Evolutionary conservation across 2,329 filamentous ascomycete genomes (phyloP).

Genomic region (Cladobotryum mycophilum): DNA sequence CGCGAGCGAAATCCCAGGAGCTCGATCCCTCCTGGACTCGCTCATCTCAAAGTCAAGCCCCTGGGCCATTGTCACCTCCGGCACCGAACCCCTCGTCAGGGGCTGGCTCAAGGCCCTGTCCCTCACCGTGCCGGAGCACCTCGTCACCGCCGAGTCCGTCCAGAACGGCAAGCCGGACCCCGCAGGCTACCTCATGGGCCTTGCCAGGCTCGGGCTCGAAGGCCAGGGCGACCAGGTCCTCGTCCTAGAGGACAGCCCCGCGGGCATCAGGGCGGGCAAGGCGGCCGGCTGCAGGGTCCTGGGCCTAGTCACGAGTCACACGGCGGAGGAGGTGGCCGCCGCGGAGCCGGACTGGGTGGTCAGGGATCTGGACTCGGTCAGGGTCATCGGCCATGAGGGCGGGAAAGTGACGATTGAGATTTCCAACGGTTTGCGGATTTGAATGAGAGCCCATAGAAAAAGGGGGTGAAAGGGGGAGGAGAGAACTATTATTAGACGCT

Average conservation of each 20-base stretch:
- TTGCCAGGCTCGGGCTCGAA: conserved; percentile 51
- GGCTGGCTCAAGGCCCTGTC: conserved; percentile 66
- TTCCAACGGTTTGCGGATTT: conserved; percentile 46
- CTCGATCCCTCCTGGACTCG: conserved; percentile 60
- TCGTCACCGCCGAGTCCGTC: conserved; percentile 73
- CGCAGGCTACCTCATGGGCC: conserved; percentile 64
- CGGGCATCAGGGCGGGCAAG: conserved; percentile 77
- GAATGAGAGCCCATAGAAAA: neutral
- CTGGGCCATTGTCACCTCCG: conserved; percentile 85
- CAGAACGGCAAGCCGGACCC: conserved; percentile 72
- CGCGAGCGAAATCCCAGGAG: conserved; percentile 80
- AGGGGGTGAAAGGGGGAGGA: neutral
- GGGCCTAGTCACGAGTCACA: conserved; percentile 80
- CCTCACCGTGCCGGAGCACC: conserved; percentile 57
- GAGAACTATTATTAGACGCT: neutral
- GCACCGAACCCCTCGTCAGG: conserved; percentile 58
- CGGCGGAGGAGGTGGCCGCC: conserved; percentile 59
- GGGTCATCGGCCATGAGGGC: conserved; percentile 49
- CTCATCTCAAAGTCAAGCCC: conserved; percentile 58
- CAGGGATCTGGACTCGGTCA: conserved; percentile 68
- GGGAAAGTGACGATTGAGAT: conserved; percentile 64
- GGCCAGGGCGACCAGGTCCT: conserved; percentile 49
- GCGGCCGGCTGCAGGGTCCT: conserved; percentile 80
- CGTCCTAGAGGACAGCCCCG: conserved; percentile 84
- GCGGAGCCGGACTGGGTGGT: conserved; percentile 88